phyloP scores from a whole-genome alignment of 1,284 basidiomycete species.

The Uromyces viciae-fabae region DNA sequence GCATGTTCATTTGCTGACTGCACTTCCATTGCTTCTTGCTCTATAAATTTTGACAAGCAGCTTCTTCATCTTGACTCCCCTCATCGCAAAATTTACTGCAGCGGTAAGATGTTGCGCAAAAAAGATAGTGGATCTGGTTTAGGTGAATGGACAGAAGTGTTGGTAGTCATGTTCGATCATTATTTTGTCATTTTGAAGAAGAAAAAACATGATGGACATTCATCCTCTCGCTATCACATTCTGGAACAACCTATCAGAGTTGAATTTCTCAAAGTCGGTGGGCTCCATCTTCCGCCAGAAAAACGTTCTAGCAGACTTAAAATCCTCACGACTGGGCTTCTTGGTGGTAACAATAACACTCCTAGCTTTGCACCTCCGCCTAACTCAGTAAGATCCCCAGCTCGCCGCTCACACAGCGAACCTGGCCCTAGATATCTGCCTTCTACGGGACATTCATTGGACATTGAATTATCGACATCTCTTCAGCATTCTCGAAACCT shows the following conservation, averaged over 20 bases:
- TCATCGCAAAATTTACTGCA: constrained; percentile 59
- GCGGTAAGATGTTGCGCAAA: constrained; percentile 76
- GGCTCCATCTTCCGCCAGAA: constrained; percentile 19
- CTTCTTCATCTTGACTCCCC: constrained; percentile 35
- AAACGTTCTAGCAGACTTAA: constrained; percentile 23
- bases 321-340: background rate
- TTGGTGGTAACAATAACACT: constrained; percentile 5
- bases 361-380: background rate
- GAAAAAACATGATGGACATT: constrained; percentile 14
- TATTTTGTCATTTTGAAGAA: constrained; percentile 62
- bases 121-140: constrained; percentile 63
- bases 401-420: background rate
- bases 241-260: constrained; percentile 28
- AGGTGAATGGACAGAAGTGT: constrained; percentile 74
- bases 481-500: constrained; percentile 11
- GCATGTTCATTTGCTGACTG: background rate
- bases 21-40: background rate
- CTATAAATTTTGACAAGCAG: constrained; percentile 4
- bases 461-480: background rate
- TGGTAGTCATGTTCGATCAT: constrained; percentile 84
- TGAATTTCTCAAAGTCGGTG: constrained; percentile 30
- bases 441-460: background rate
- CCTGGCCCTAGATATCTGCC: background rate
- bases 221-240: constrained; percentile 12
- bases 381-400: background rate